Evolutionary conservation across 2,329 filamentous ascomycete species (phyloP).

Genomic region (Ophiocordyceps sinensis): DNA sequence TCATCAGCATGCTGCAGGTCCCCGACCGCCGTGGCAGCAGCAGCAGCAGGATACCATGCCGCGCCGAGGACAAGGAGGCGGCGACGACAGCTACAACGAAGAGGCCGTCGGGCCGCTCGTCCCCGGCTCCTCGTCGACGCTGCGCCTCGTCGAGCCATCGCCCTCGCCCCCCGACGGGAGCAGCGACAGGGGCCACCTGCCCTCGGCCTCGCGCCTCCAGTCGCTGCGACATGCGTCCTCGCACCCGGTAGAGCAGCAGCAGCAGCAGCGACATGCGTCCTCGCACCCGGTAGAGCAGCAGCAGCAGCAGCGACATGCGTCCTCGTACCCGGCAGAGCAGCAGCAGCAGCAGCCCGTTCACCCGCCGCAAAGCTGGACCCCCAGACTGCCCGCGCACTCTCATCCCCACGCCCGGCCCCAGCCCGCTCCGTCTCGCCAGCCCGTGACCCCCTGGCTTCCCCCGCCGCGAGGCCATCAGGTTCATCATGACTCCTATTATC

Average conservation of each 20-base stretch:
- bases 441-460: not conserved
- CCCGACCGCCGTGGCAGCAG: not conserved
- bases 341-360: not conserved
- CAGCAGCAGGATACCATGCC: not conserved
- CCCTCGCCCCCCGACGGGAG: slow-evolving; percentile 12
- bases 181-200: slow-evolving; percentile 7
- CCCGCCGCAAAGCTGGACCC: not conserved
- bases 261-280: not conserved
- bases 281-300: not conserved
- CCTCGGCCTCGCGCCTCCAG: not conserved
- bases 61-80: not conserved
- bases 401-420: not conserved
- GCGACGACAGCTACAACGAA: not conserved
- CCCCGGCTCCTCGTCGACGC: slow-evolving; percentile 15
- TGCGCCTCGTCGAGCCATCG: slow-evolving; percentile 22
- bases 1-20: not conserved
- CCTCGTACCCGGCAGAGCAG: not conserved
- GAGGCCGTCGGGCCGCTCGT: not conserved
- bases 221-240: not conserved
- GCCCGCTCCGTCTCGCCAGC: not conserved
- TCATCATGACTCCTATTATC: not conserved
- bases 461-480: not conserved
- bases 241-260: not conserved
- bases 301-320: not conserved
- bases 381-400: not conserved